Conservation (phyloP, 1,139 yeast genomes). For the Tardiomyces blankii region DNA sequence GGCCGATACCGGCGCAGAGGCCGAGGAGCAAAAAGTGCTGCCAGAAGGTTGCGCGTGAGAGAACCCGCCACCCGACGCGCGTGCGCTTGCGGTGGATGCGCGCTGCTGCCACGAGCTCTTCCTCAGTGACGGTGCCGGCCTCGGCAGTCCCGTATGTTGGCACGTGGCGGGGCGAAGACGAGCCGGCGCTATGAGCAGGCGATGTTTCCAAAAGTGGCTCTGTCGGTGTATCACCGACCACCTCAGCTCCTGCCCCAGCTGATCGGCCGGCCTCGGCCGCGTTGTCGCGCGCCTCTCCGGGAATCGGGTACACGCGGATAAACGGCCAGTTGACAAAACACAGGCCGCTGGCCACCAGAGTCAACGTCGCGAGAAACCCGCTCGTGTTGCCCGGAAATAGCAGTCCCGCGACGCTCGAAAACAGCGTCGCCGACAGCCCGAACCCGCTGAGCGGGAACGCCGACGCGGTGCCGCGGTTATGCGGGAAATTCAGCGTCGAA, state of each 20-base stretch:
- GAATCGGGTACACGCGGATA: constrained; percentile 11
- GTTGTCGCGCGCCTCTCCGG: background rate
- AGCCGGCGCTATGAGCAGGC: too few species aligned
- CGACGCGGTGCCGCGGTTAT: constrained; percentile 24
- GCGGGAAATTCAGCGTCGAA: constrained; percentile 26
- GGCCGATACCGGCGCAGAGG: constrained; percentile 57
- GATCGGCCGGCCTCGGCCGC: background rate
- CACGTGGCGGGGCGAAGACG: too few species aligned
- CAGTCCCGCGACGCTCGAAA: constrained; percentile 20
- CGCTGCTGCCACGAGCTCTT: constrained; percentile 12
- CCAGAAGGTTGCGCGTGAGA: constrained; percentile 17
- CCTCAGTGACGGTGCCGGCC: constrained; percentile 1
- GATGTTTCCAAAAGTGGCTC: background rate
- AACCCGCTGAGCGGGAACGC: constrained; percentile 27
- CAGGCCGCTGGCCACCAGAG: constrained; percentile 18
- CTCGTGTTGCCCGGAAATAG: constrained; percentile 24
- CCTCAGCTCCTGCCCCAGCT: background rate
- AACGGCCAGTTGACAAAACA: constrained; percentile 19
- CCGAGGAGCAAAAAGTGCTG: constrained; percentile 37
- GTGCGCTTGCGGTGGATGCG: constrained; percentile 5
- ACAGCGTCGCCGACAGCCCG: constrained; percentile 27
- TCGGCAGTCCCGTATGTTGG: too few species aligned
- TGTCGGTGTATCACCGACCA: too few species aligned
- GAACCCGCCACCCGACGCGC: constrained; percentile 1
- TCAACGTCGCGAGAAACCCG: constrained; percentile 19